Base-by-base conservation (phyloP, 495 filamentous ascomycete species). In the Aspergillus coremiiformis region DNA sequence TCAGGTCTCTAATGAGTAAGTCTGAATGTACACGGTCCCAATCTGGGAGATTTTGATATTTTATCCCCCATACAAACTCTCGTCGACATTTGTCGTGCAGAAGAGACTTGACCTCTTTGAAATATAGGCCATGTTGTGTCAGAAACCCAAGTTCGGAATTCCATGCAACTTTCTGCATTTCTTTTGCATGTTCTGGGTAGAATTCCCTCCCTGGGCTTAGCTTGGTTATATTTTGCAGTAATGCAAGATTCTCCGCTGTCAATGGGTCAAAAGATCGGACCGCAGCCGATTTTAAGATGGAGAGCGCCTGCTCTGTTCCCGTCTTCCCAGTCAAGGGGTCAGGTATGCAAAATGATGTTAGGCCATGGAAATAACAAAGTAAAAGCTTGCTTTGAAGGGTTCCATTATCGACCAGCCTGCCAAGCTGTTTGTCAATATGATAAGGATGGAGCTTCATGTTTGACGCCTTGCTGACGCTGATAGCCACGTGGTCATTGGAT, bases 231-330 rank as follows among this genome's bases (percentile, higher is more conserved):
- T 57, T 20, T 0, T 7, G 2, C 11, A 32, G 11, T 32, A 32
- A 9, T 32, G 29, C 5, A 5, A 8, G 5, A 32, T 82, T 68
- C 4, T 69, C 66, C 0, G 49, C 9, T 4, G 63, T 53, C 3
- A 85, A 65, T 4, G 50, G 53, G 9, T 62, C 57, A 39, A 81
- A 84, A 0, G 82, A 85, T 42, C 69, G 56, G 0, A 79, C 54
- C 1, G 77, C 65, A 22, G 77, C 76, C 3, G 72, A 76, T 0
- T 53, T 51, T 9, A 86, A 67, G 20, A 78, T 73, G 0, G 55
- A 49, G 1, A 87, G 58, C 3, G 68, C 63, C 55, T 85, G 69
- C 51, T 87, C 84, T 0, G 81, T 86, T 0, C 85, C 85, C 3
- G 81, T 87, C 22, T 64, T 70, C 0, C 56, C 50, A 0, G 80